phyloP scores from a whole-genome alignment of 192 early-diverging fungal species.

The Lobulomyces angularis region DNA sequence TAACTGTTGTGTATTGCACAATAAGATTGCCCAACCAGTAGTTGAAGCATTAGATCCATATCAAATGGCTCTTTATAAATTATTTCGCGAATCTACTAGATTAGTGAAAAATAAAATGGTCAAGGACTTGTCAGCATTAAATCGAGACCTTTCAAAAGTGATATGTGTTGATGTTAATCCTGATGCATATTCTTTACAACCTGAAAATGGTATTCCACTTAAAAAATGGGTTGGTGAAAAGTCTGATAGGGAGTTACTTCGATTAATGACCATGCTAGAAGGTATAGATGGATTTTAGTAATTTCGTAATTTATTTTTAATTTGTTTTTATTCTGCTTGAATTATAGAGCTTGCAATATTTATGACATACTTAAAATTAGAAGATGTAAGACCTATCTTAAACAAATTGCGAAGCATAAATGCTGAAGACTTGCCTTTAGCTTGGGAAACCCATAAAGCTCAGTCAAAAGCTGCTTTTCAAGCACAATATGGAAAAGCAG shows the following conservation, averaged over 20 bases:
- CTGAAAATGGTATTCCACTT: constrained; percentile 76
- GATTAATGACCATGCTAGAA: constrained; percentile 84
- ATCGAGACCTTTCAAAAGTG: constrained; percentile 86
- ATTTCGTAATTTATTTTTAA: neutral
- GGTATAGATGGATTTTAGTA: constrained; percentile 32
- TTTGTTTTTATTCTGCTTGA: constrained; percentile 2
- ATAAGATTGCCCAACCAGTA: constrained; percentile 68
- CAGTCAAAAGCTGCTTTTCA: neutral
- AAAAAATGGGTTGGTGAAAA: constrained; percentile 79
- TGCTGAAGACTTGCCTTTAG: constrained; percentile 19
- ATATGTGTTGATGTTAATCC: constrained; percentile 88
- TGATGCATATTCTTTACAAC: constrained; percentile 72
- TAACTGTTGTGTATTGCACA: neutral
- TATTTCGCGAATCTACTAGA: constrained; percentile 85
- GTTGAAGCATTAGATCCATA: constrained; percentile 84
- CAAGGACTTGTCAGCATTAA: constrained; percentile 77
- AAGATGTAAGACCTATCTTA: constrained; percentile 34
- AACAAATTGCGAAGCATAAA: constrained; percentile 14
- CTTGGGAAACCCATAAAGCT: constrained; percentile 29
- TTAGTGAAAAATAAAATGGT: constrained; percentile 71
- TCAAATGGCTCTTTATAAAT: constrained; percentile 68
- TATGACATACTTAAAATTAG: constrained; percentile 16
- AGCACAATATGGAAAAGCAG: constrained; percentile 3
- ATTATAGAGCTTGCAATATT: constrained; percentile 28
- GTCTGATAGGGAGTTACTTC: constrained; percentile 65